These are phyloP conservation scores for Thalassiosira profunda DNA, from an alignment of 108 stramenopile species.

Conservation along the genomic window DNA sequence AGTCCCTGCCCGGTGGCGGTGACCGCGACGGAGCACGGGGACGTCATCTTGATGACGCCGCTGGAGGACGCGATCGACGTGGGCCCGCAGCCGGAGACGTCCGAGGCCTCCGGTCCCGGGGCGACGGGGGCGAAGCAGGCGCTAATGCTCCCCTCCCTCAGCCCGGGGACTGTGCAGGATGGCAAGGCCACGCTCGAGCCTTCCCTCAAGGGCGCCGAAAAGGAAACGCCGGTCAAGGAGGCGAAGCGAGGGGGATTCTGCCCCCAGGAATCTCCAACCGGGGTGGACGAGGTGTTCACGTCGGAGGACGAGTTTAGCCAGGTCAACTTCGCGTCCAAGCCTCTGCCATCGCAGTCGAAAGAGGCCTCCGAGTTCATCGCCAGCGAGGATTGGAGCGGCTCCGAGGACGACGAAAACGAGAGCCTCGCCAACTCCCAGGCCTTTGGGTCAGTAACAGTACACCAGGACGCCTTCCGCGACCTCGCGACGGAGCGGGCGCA, in stretches of 20 bases:
- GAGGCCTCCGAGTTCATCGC: slow-evolving; percentile 16
- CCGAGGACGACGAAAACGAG: not conserved
- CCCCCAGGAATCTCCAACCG: slow-evolving; percentile 10
- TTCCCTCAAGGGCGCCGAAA: not conserved
- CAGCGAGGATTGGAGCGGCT: slow-evolving; percentile 6
- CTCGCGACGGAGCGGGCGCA: not conserved
- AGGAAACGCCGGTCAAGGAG: not conserved
- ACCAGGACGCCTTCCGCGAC: not conserved
- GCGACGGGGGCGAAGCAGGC: not conserved
- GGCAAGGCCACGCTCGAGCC: not conserved
- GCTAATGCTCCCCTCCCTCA: slow-evolving; percentile 8
- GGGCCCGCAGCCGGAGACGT: not conserved
- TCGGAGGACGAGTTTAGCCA: not conserved
- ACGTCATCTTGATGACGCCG: slow-evolving; percentile 16
- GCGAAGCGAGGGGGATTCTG: no score
- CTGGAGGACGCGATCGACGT: slow-evolving; percentile 10
- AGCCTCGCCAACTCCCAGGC: not conserved
- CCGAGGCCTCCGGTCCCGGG: not conserved
- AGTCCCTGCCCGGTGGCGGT: slow-evolving; percentile 16
- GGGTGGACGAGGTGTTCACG: slow-evolving; percentile 4
- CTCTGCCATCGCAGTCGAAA: no score
- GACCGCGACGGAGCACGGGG: slow-evolving; percentile 18
- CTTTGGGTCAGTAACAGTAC: not conserved
- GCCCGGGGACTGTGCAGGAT: not conserved
- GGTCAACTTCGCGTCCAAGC: not conserved